Percentiles rank a stretch among this genome's conserved stretches.
Conservation (phyloP, 108 stramenopile species). For the Fistulifera solaris region DNA sequence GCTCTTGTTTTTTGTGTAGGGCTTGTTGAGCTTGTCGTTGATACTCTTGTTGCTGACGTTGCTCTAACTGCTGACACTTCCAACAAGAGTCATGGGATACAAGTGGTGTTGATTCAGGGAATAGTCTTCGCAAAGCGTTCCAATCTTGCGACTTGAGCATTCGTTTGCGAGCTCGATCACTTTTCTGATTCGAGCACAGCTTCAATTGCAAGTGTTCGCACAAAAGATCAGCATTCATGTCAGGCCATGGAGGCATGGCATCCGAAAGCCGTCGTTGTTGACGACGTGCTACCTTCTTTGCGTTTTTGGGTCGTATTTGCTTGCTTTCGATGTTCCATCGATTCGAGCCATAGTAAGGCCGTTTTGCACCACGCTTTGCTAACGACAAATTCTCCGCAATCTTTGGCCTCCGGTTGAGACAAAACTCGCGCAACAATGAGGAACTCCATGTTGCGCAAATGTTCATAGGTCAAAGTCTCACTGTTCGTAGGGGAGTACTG, state of each 20-base stretch:
- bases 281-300: constrained; percentile 68
- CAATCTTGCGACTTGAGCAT: constrained; percentile 80
- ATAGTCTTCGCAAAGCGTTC: constrained; percentile 74
- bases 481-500: constrained; percentile 11
- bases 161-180: constrained; percentile 60
- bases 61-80: too few relatives aligned
- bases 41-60: too few relatives aligned
- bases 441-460: constrained; percentile 82
- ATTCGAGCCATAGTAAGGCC: constrained; percentile 79
- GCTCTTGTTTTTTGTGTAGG: too few relatives aligned
- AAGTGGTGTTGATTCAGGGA: constrained; percentile 64
- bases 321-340: constrained; percentile 38
- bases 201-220: constrained; percentile 41
- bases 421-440: constrained; percentile 80
- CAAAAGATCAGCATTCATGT: constrained; percentile 68
- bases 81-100: constrained; percentile 9
- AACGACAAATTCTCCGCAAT: constrained; percentile 52
- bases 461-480: constrained; percentile 52
- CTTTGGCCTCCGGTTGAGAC: constrained; percentile 59
- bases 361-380: constrained; percentile 79
- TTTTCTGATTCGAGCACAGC: constrained; percentile 35
- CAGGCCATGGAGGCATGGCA: constrained; percentile 72
- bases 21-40: too few relatives aligned
- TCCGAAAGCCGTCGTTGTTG: constrained; percentile 62
- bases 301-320: constrained; percentile 30